Conservation (phyloP, 176 grass and related monocot species). For the Lolium rigidum region DNA sequence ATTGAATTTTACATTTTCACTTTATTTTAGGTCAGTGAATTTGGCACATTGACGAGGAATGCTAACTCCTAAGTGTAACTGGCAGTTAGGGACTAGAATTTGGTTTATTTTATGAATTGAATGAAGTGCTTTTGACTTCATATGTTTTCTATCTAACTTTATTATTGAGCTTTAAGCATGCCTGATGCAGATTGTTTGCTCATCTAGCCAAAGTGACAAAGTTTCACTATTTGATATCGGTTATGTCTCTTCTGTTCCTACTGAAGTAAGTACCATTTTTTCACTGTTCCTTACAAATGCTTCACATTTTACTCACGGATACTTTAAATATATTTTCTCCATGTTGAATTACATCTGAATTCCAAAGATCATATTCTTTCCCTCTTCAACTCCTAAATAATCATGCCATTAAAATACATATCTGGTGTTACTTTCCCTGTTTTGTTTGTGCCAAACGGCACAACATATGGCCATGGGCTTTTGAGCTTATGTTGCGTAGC, state of each 20-base stretch:
- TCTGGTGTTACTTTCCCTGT: neutral
- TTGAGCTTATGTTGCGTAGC: neutral
- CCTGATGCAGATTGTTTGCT: conserved; percentile 78
- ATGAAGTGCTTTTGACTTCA: neutral
- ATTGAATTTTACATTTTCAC: conserved; percentile 12
- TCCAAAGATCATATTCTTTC: conserved; percentile 15
- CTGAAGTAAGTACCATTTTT: conserved; percentile 67
- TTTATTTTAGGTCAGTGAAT: conserved; percentile 18
- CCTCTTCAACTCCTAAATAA: conserved; percentile 18
- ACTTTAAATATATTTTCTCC: neutral
- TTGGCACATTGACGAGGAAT: conserved; percentile 1
- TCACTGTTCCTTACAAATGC: conserved; percentile 21
- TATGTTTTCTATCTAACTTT: conserved; percentile 33
- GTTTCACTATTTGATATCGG: conserved; percentile 79
- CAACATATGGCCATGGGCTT: neutral
- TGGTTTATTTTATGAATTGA: neutral
- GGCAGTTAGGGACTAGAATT: conserved; percentile 7
- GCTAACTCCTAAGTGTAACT: neutral
- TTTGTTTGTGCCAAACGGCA: neutral
- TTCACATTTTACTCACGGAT: neutral
- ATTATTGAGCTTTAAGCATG: conserved; percentile 33
- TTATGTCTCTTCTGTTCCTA: conserved; percentile 66
- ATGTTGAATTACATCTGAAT: conserved; percentile 24
- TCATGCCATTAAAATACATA: neutral
- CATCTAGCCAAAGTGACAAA: conserved; percentile 68